These are phyloP conservation scores for Aureobasidium sp. DNA, from an alignment of 2,329 filamentous ascomycete genomes.

Conservation along the genomic window DNA sequence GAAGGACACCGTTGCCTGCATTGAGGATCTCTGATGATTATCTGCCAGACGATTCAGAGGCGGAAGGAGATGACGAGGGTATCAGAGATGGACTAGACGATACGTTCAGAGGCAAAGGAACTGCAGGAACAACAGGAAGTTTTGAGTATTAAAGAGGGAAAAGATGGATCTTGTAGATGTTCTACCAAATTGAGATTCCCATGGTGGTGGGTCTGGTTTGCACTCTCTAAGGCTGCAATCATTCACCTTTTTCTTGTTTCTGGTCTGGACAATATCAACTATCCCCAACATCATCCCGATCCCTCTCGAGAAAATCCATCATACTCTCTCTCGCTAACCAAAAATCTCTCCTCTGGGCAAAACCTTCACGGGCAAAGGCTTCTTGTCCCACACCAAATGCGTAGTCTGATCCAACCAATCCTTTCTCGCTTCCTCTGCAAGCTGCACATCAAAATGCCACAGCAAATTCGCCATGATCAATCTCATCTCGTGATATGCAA, in stretches of 20 bases:
- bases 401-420: conserved; percentile 2
- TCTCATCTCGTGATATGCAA: conserved; percentile 7
- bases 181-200: neutral
- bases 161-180: no score
- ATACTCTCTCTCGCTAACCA: no score
- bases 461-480: conserved; percentile 2
- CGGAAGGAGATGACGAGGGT: conserved; percentile 22
- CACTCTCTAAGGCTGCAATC: neutral
- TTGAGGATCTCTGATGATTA: conserved; percentile 16
- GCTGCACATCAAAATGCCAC: conserved; percentile 1
- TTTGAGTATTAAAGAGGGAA: conserved; percentile 11
- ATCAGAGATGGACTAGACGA: conserved; percentile 30
- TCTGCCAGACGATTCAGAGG: conserved; percentile 21
- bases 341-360: neutral
- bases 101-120: conserved; percentile 34
- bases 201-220: neutral
- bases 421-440: neutral
- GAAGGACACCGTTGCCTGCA: conserved; percentile 34
- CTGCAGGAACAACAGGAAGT: neutral
- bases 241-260: neutral
- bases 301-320: no score
- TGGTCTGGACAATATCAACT: neutral
- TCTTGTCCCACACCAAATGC: conserved; percentile 11
- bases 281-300: neutral
- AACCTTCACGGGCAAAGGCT: neutral